Base-by-base conservation (phyloP, 768 basidiomycete genomes). In the Pleurotus platypus region DNA sequence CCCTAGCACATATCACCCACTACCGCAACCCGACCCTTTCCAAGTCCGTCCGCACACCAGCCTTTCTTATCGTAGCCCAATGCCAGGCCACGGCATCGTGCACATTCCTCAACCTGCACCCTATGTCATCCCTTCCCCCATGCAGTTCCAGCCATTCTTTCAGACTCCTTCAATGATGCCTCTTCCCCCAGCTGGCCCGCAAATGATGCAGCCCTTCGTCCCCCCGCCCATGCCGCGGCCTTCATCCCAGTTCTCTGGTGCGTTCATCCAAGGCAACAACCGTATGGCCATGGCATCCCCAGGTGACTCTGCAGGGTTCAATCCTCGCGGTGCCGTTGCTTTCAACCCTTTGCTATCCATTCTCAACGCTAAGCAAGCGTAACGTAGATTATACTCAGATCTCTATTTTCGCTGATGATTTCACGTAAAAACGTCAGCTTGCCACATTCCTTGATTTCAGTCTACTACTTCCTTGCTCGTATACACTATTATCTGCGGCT, bases 31-130 rank as follows among this genome's bases (percentile, higher is more conserved):
- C n/a, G 38, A 26, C 59, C 68, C 72, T n/a, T 75, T 76, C 49
- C 78, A 81, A 66, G 68, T 75, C 18, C 72, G 83, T 55, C 71
- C 83, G 35, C 72, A 70, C 53, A 81, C 81, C 8, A 79, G 78
- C 58, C 78, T 80, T 55, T 67, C 75, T 20, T 69, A 70, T 49
- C 76, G 75, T 56, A 72, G 71, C 24, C 16, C 39, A 22, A 35
- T 38, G 15, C 39, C 51, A 11, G 35, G 51, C 15, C 11, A n/a
- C 22, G 16, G 26, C n/a, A 35, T 50, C 49, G 18, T 27, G 27
- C 26, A 38, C 27, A 12, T 30, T 7, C 11, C 18, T 20, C 27
- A 54, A 9, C 13, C n/a, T 24, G 20, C 51, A 16, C n/a, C 38
- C 16, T 42, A 18, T 1, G 18, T 13, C 1, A 20, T 39, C 8